A percentile compares a stretch with the other conserved stretches of the same genome.
Evolutionary conservation across 2,329 filamentous ascomycete species (phyloP).

Genomic region (Exophiala alcalophila): DNA sequence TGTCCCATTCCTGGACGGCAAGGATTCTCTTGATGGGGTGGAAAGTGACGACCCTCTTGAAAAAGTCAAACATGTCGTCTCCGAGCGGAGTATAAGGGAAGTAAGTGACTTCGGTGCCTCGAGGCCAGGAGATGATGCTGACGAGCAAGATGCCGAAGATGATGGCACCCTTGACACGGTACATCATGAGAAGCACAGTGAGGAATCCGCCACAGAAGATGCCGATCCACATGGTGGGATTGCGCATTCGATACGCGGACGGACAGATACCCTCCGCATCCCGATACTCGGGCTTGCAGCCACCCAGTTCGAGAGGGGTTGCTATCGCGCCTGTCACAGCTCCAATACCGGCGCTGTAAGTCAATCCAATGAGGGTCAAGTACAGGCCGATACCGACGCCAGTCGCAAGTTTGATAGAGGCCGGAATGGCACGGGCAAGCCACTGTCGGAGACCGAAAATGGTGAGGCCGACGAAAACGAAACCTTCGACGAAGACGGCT

Average conservation of each 20-base stretch:
- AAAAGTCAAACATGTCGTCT: constrained; percentile 74
- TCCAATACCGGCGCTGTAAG: constrained; percentile 79
- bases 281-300: constrained; percentile 58
- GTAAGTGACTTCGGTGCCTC: constrained; percentile 70
- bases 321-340: constrained; percentile 65
- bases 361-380: constrained; percentile 62
- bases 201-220: constrained; percentile 82
- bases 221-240: constrained; percentile 79
- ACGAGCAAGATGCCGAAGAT: constrained; percentile 80
- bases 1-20: constrained; percentile 70
- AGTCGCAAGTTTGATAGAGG: constrained; percentile 81
- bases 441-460: constrained; percentile 80
- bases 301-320: constrained; percentile 72
- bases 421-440: constrained; percentile 78
- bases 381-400: constrained; percentile 84
- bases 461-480: constrained; percentile 77
- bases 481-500: constrained; percentile 84
- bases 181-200: constrained; percentile 77
- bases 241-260: constrained; percentile 70
- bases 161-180: constrained; percentile 81
- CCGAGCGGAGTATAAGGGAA: constrained; percentile 72
- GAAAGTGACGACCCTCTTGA: constrained; percentile 82
- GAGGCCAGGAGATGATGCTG: constrained; percentile 84
- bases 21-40: constrained; percentile 70
- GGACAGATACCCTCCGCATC: constrained; percentile 58